Evolutionary conservation across 257 asterid genomes (phyloP).

Genomic region (Nicotiana tomentosiformis): DNA sequence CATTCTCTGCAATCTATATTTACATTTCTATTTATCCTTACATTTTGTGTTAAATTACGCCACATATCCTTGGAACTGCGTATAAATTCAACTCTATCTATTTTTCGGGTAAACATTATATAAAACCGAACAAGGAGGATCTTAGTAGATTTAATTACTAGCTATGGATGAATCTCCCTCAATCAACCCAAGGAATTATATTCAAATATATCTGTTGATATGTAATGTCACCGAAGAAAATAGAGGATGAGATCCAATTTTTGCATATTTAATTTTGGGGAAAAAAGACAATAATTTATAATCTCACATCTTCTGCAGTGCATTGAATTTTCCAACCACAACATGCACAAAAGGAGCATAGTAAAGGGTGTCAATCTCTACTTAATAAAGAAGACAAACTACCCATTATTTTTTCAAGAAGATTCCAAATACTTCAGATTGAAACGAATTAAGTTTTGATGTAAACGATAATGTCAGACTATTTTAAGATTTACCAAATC

Average conservation of each 20-base stretch:
- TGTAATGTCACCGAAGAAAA: not conserved
- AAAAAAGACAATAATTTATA: no score
- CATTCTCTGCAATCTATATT: no score
- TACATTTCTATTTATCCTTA: no score
- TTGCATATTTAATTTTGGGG: not conserved
- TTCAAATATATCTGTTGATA: no score
- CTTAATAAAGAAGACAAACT: not conserved
- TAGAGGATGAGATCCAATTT: not conserved
- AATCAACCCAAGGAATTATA: no score
- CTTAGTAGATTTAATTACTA: no score
- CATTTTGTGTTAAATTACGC: no score
- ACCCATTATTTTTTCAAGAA: not conserved
- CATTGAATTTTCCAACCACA: not conserved
- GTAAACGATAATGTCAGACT: not conserved
- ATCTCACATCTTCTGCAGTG: not conserved
- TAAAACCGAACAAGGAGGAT: no score
- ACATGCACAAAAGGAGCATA: not conserved
- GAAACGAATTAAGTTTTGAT: not conserved
- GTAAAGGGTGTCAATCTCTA: not conserved
- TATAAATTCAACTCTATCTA: no score
- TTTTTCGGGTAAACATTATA: no score
- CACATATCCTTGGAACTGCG: no score
- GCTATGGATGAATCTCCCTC: no score
- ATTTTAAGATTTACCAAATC: slow-evolving; percentile 11
- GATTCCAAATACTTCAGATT: not conserved